Evolutionary conservation across 345 rosid species (phyloP).

Genomic region (Noccaea bulbosa): DNA sequence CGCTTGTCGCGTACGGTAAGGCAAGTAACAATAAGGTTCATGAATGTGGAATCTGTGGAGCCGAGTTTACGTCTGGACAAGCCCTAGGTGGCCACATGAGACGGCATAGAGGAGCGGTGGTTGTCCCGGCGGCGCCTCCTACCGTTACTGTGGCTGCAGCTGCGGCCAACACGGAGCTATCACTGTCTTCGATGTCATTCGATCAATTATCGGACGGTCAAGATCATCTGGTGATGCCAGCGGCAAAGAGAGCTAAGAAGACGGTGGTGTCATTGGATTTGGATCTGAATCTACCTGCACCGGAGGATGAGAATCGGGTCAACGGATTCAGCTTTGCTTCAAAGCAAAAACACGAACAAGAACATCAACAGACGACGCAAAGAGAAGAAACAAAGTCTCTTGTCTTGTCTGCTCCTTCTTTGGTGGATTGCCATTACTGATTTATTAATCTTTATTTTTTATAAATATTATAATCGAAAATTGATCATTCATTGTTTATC

Average conservation of each 20-base stretch:
- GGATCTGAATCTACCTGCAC: constrained; percentile 97
- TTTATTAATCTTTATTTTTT: constrained; percentile 33
- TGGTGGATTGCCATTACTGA: constrained; percentile 97
- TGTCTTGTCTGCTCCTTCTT: constrained; percentile 65
- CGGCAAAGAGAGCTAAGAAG: constrained; percentile 43
- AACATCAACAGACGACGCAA: constrained; percentile 42
- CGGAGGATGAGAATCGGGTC: constrained; percentile 67
- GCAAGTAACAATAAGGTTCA: constrained; percentile 61
- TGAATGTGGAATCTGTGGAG: constrained; percentile 87
- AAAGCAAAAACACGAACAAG: constrained; percentile 56
- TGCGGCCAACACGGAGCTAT: constrained; percentile 47
- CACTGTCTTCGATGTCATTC: constrained; percentile 52
- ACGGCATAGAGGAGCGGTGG: constrained; percentile 66
- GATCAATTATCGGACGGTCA: constrained; percentile 49
- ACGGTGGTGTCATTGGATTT: constrained; percentile 62
- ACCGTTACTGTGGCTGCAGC: constrained; percentile 29
- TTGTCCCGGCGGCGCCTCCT: constrained; percentile 3
- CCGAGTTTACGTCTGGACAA: constrained; percentile 90
- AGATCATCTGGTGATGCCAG: constrained; percentile 41
- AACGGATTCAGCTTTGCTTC: constrained; percentile 54
- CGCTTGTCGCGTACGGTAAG: constrained; percentile 27
- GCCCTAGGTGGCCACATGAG: constrained; percentile 99
- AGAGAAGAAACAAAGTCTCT: constrained; percentile 52
- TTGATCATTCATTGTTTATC: constrained; percentile 19
- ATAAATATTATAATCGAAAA: background rate